Evolutionary conservation across 176 grass and related monocot species (phyloP), one percentile per base, ranked within the genome.

Genomic region (Lolium rigidum): DNA sequence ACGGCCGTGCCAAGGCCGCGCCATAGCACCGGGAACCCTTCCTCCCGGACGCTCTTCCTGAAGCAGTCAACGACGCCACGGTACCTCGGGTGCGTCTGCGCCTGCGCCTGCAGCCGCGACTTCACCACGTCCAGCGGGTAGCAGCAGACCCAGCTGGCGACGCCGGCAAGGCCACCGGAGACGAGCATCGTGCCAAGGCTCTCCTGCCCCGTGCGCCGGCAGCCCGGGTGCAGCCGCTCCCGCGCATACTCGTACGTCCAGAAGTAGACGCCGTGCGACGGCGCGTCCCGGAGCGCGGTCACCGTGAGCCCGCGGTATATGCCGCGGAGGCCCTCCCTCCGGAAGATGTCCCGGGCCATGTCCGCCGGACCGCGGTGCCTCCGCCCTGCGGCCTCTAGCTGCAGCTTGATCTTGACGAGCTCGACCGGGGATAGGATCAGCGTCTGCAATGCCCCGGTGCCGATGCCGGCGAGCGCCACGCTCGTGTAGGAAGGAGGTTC

Each of bases 71-170:
- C 84, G 76, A 99, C 81, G 76, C 97, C 97, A 16, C 48, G 62
- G 92, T 99, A 99, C 75, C 93, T 92, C 10, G 49, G 74, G 74
- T 35, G 15, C 71, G 41, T 25, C 20, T 26, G 48, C 50, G 74
- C 43, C 78, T 98, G 97, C 51, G 94, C 97, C 84, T 99, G 97
- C 63, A 99, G 93, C 60, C 97, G 85, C 8, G 97, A 96, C 83
- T 99, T 99, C 26, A 99, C 88, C 82, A 99, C 97, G 79, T 99
- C 97, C 24, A 99, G 81, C 39, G 97, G 97, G 81, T 99, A 99
- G 86, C 94, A 94, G 86, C 87, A 92, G 28, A 94, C 88, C 97
- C 97, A 99, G 84, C 97, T 99, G 28, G 97, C 90, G 20, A 99
- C 97, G 14, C 97, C 97, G 7, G 97, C 97, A 16, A 94, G 82